These are phyloP conservation scores for Xanthoceras sorbifolium DNA, from an alignment of 345 rosid species.

Conservation along the genomic window DNA sequence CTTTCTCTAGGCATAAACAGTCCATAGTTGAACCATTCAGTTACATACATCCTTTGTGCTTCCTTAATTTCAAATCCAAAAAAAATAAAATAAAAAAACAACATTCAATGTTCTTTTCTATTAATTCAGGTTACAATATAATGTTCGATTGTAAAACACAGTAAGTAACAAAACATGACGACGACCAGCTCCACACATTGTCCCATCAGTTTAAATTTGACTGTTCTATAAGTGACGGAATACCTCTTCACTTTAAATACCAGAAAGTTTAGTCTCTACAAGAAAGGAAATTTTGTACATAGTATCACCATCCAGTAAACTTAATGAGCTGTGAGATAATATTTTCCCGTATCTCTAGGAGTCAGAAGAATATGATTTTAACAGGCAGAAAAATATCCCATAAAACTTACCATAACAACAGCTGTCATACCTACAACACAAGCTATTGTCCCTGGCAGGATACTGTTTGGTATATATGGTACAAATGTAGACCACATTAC, in stretches of 20 bases:
- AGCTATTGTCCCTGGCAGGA: constrained; percentile 67
- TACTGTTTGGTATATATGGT: constrained; percentile 65
- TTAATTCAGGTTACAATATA: neutral
- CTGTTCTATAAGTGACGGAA: neutral
- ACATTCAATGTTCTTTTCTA: neutral
- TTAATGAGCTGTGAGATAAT: neutral
- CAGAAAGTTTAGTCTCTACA: neutral
- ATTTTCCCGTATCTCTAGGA: neutral
- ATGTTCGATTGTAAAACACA: neutral
- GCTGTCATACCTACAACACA: constrained; percentile 61
- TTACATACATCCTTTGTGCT: neutral
- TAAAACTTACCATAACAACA: constrained; percentile 67
- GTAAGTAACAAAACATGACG: neutral
- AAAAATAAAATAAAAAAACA: neutral
- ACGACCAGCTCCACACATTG: neutral
- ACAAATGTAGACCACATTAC: constrained; percentile 96
- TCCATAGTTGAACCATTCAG: neutral
- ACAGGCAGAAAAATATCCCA: constrained; percentile 12
- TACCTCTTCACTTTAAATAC: constrained; percentile 4
- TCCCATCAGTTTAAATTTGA: neutral
- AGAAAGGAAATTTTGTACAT: neutral
- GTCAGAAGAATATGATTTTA: neutral
- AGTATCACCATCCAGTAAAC: neutral
- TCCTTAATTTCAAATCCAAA: neutral
- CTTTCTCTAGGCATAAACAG: neutral